Conservation (phyloP, 2,329 filamentous ascomycete genomes). For the Ophiostoma sp. region DNA sequence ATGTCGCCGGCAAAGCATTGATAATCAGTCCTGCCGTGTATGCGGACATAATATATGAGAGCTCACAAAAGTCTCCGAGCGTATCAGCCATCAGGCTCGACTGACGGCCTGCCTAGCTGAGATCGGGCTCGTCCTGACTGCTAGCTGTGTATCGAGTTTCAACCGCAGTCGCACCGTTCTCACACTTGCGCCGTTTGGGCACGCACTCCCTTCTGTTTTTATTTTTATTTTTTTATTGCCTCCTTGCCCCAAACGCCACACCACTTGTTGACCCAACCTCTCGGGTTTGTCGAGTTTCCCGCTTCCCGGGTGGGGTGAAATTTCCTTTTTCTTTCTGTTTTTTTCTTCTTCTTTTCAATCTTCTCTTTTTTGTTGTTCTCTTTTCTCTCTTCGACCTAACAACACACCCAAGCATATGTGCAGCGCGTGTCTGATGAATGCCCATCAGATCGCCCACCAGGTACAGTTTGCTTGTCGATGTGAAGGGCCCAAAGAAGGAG, state of each 20-base stretch:
- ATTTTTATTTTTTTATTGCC: no score
- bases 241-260: background rate
- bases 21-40: background rate
- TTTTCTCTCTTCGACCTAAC: background rate
- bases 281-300: slow-evolving; percentile 20
- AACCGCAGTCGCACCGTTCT: no score
- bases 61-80: background rate
- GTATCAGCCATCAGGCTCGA: background rate
- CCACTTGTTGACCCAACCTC: slow-evolving; percentile 14
- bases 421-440: background rate
- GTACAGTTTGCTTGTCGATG: no score
- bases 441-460: background rate
- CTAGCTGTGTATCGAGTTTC: no score
- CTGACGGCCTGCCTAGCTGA: background rate
- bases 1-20: background rate
- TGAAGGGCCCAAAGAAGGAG: background rate
- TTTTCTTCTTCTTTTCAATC: background rate
- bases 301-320: slow-evolving; percentile 15
- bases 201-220: no score
- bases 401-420: background rate
- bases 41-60: background rate
- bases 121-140: background rate
- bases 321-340: background rate
- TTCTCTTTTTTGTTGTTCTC: background rate
- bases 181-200: no score